Percentiles rank a stretch among this genome's conserved stretches.
These are phyloP conservation scores for Ogataea polymorpha DNA, from an alignment of 805 yeast genomes.

Conservation along the genomic window DNA sequence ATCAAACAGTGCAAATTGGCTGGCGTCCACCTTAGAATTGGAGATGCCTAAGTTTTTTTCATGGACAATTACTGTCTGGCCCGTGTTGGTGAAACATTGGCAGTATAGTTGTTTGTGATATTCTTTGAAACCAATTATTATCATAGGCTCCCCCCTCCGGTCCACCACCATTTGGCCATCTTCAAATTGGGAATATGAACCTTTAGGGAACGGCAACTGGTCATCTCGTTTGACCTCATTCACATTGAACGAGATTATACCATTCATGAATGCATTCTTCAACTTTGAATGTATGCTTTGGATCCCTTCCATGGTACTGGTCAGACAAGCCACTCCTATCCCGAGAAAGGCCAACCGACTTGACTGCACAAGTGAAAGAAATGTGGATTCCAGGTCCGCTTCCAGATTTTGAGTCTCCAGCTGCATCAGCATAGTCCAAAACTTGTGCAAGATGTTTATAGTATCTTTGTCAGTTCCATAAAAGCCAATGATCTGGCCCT, in stretches of 20 bases:
- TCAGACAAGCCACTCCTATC: not conserved
- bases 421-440: not conserved
- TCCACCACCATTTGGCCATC: not conserved
- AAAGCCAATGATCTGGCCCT: not conserved
- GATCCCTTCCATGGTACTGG: not conserved
- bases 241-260: not conserved
- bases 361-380: not conserved
- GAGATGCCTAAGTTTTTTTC: not conserved
- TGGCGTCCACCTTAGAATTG: not conserved
- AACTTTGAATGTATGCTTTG: not conserved
- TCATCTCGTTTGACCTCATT: not conserved
- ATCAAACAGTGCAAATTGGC: conserved; percentile 14
- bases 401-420: not conserved
- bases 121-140: conserved; percentile 4
- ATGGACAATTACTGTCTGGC: not conserved
- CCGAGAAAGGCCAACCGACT: not conserved
- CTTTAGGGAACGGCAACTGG: not conserved
- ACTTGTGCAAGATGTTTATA: not conserved
- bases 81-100: not conserved
- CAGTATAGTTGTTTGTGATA: not conserved
- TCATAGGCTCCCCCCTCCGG: not conserved
- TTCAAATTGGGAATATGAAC: not conserved
- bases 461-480: not conserved
- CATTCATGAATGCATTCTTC: not conserved
- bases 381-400: not conserved